Base-by-base conservation (phyloP, 2,329 filamentous ascomycete species). In the Clonostachys rosea region DNA sequence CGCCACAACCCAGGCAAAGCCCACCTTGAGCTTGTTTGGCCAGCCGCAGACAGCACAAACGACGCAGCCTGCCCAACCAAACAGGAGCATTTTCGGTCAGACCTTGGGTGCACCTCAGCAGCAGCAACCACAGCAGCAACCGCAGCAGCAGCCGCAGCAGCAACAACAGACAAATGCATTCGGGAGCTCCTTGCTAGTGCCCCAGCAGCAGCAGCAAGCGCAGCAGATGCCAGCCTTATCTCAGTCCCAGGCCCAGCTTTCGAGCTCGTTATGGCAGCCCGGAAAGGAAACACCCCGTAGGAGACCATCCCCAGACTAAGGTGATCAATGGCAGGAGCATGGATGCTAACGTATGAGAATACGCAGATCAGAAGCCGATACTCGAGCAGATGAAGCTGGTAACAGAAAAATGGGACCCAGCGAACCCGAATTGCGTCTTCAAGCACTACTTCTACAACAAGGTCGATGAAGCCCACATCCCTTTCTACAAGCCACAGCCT, bases 391-490 rank as follows among this genome's bases (percentile, higher is more conserved):
- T 91, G 63, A 73, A 77, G 50, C 73, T 83, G 24, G 76, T 94
- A 39, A 71, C 81, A 45, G 74, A 81, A 50, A 91, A 91, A 68
- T 94, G 89, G 89, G 76, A 87, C 51, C 83, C 87, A 2, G 66
- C 75, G 24, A 79, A 76, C 62, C 76, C 81, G 18, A 82, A 81
- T 60, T 91, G 87, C 57, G 81, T 79, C 30, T 90, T 94, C 70
- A 87, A 89, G 64, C 75, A 87, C 60, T 92, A 92, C 71, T 89
- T 94, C 64, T 95, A 94, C 75, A 94, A 94, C 69, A 83, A 88
- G 54, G 87, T 91, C 52, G 84, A 87, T 52, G 81, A 87, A 58
- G 79, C 81, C 45, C 78, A 79, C 60, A 84, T 86, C n/a, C 87
- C 87, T 11, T 91, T 87, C 64, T 91, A 87, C 65, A 80, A 84